phyloP scores from a whole-genome alignment of 768 basidiomycete species.

The Mycena floridula region DNA sequence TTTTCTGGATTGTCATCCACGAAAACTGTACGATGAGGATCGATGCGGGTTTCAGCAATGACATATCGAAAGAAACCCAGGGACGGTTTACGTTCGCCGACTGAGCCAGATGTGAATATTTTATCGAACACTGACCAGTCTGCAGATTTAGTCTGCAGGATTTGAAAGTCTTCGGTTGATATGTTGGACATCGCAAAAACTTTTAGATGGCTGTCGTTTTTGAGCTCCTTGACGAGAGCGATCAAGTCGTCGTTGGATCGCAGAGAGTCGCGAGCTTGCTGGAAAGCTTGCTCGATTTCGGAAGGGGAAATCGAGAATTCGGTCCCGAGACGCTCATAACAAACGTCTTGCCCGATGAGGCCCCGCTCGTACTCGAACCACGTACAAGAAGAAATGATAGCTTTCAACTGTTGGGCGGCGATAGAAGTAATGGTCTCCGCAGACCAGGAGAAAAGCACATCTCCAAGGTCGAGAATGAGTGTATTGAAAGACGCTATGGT shows the following conservation, averaged over 20 bases:
- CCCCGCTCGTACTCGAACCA: conserved; percentile 54
- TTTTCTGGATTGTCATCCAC: conserved; percentile 59
- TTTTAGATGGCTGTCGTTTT: conserved; percentile 26
- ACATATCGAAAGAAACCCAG: conserved; percentile 49
- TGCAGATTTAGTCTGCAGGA: conserved; percentile 36
- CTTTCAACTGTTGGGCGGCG: conserved; percentile 31
- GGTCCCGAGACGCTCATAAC: conserved; percentile 32
- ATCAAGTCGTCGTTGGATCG: conserved; percentile 38
- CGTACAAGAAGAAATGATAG: conserved; percentile 36
- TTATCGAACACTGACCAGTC: conserved; percentile 45
- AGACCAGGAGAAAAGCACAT: conserved; percentile 53
- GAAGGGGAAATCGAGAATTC: conserved; percentile 31
- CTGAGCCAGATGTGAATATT: conserved; percentile 46
- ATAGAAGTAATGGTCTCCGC: conserved; percentile 36
- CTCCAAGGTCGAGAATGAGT: conserved; percentile 50
- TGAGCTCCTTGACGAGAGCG: conserved; percentile 39
- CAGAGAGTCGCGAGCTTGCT: conserved; percentile 42
- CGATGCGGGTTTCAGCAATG: conserved; percentile 33
- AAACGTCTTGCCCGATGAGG: conserved; percentile 34
- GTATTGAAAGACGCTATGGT: conserved; percentile 16
- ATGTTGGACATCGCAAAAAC: conserved; percentile 60
- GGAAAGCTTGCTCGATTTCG: conserved; percentile 39
- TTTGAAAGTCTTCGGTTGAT: conserved; percentile 42
- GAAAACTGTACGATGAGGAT: conserved; percentile 44
- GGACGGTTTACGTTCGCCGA: conserved; percentile 51